These are phyloP conservation scores for Argentina anserina DNA, from an alignment of 306 rosid genomes.

Conservation along the genomic window DNA sequence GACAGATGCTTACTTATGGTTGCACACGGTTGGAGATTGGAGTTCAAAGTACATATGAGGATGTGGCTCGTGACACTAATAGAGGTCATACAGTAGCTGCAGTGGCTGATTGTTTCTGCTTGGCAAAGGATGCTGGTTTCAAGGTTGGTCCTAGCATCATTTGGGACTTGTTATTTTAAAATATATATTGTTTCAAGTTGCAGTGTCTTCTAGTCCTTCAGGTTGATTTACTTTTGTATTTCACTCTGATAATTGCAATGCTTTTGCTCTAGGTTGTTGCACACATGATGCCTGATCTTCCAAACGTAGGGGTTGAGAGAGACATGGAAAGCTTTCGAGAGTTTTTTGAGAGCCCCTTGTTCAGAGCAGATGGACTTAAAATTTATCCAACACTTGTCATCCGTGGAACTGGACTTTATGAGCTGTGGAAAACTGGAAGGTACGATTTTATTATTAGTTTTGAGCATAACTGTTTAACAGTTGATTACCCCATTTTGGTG, in stretches of 20 bases:
- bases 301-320: constrained; percentile 96
- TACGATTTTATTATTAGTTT: constrained; percentile 16
- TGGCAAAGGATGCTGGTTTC: constrained; percentile 98
- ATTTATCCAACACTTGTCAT: constrained; percentile 94
- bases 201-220: background rate
- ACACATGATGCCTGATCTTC: constrained; percentile 99
- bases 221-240: background rate
- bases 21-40: constrained; percentile 95
- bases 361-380: constrained; percentile 98
- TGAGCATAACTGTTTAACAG: background rate
- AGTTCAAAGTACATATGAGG: constrained; percentile 98
- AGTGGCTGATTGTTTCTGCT: constrained; percentile 90
- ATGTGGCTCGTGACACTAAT: constrained; percentile 94
- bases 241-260: background rate
- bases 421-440: constrained; percentile 99
- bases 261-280: constrained; percentile 76
- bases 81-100: constrained; percentile 98
- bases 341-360: constrained; percentile 84
- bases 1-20: constrained; percentile 95
- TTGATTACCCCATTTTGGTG: background rate
- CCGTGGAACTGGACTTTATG: constrained; percentile 99
- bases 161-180: background rate
- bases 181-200: too few relatives aligned
- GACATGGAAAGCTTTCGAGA: constrained; percentile 97
- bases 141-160: constrained; percentile 50